Evolutionary conservation across 2,329 filamentous ascomycete species (phyloP).

Genomic region (Aspergillus ustus): DNA sequence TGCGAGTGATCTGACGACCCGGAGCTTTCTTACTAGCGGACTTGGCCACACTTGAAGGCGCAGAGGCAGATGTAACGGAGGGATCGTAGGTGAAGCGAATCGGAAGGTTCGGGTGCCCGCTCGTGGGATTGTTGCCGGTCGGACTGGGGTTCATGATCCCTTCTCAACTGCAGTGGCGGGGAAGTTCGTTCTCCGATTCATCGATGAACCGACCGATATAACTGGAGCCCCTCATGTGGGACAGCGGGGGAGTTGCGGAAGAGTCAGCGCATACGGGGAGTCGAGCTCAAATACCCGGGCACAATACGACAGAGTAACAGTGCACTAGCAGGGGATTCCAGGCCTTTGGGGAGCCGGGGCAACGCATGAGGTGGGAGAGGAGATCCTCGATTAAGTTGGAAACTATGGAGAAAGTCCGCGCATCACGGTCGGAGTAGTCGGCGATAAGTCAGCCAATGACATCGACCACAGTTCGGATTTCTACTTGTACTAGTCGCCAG

Average conservation of each 20-base stretch:
- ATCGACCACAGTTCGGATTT: constrained; percentile 11
- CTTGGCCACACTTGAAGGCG: constrained; percentile 10
- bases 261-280: constrained; percentile 11
- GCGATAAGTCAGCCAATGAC: constrained; percentile 18
- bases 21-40: constrained; percentile 25
- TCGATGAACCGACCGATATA: constrained; percentile 17
- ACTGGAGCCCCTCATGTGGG: constrained; percentile 19
- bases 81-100: constrained; percentile 16
- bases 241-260: constrained; percentile 1
- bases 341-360: constrained; percentile 4
- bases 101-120: constrained; percentile 18
- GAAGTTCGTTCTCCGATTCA: constrained; percentile 23
- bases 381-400: constrained; percentile 6
- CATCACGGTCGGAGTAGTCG: constrained; percentile 15
- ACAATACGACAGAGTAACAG: background rate
- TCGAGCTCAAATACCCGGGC: background rate
- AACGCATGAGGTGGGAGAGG: constrained; percentile 6
- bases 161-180: constrained; percentile 28
- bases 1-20: constrained; percentile 52
- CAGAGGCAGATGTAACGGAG: constrained; percentile 8
- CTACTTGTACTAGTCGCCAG: background rate
- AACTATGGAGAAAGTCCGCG: constrained; percentile 20
- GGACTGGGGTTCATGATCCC: constrained; percentile 28
- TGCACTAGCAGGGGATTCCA: constrained; percentile 3
- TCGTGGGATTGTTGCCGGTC: constrained; percentile 19